phyloP scores from a whole-genome alignment of 352 stramenopile genomes.

The Lagenidium giganteum region DNA sequence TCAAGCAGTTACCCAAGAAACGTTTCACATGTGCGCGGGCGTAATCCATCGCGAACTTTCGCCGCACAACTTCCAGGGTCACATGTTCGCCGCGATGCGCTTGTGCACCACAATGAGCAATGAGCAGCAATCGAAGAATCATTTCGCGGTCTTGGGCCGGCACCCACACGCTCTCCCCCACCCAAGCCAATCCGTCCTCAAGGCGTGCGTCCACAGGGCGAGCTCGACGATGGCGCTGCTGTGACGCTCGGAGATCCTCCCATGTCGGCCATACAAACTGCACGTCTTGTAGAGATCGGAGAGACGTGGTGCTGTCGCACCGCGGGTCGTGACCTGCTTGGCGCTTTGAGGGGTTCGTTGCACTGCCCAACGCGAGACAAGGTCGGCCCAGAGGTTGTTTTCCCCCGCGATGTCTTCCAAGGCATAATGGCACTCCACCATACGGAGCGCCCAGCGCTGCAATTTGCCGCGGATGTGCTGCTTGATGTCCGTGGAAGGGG shows the following conservation, averaged over 20 bases:
- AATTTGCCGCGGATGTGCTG: constrained; percentile 13
- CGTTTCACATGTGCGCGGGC: too few species aligned
- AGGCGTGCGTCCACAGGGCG: too few species aligned
- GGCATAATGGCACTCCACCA: constrained; percentile 7
- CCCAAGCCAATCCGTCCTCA: too few species aligned
- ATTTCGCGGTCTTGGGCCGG: constrained; percentile 8
- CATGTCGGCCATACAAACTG: too few species aligned
- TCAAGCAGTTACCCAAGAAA: constrained; percentile 8
- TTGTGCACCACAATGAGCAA: constrained; percentile 12
- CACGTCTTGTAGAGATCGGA: too few species aligned
- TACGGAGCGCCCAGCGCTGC: constrained; percentile 14
- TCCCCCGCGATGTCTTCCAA: constrained; percentile 16
- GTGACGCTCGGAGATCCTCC: too few species aligned
- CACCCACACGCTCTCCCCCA: too few species aligned
- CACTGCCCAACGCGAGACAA: constrained; percentile 10
- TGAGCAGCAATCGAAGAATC: constrained; percentile 4
- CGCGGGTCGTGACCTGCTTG: background rate
- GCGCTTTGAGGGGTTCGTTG: background rate
- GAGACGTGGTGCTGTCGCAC: too few species aligned
- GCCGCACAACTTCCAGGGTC: constrained; percentile 3
- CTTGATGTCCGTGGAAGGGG: constrained; percentile 10
- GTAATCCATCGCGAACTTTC: constrained; percentile 3
- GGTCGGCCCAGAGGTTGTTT: constrained; percentile 13
- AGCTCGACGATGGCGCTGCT: too few species aligned
- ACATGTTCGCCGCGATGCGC: constrained; percentile 7